Evolutionary conservation across 2,329 filamentous ascomycete genomes (phyloP).

Genomic region (Pyrenophora seminiperda): DNA sequence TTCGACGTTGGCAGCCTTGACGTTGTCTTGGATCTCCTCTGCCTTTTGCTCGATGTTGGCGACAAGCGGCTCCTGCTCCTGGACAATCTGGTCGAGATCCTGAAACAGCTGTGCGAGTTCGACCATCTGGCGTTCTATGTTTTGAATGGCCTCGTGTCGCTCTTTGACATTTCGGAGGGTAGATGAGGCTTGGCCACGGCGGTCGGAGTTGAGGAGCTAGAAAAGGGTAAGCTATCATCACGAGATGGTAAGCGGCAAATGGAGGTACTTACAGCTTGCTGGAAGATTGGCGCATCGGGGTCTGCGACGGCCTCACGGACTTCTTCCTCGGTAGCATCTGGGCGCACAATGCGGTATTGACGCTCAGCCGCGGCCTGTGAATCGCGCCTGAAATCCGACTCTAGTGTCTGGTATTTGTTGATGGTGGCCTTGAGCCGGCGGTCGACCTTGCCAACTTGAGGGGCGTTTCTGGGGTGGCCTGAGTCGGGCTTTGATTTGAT

Average conservation of each 20-base stretch:
- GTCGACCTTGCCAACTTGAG: constrained; percentile 82
- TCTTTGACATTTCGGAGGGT: constrained; percentile 80
- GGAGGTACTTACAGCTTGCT: constrained; percentile 65
- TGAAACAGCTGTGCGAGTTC: constrained; percentile 87
- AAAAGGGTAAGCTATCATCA: constrained; percentile 17
- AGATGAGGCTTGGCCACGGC: constrained; percentile 78
- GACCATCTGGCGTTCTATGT: constrained; percentile 89
- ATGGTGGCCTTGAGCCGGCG: constrained; percentile 80
- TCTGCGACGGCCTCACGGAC: constrained; percentile 78
- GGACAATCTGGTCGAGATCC: constrained; percentile 82
- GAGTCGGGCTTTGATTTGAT: constrained; percentile 84
- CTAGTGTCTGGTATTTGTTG: constrained; percentile 78
- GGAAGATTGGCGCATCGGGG: constrained; percentile 79
- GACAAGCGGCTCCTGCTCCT: constrained; percentile 83
- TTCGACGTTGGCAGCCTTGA: constrained; percentile 83
- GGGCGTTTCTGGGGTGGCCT: constrained; percentile 71
- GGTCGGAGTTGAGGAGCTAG: constrained; percentile 76
- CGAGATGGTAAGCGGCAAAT: neutral
- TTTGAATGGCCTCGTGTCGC: constrained; percentile 84
- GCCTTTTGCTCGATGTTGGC: constrained; percentile 83
- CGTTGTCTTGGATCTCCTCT: constrained; percentile 82
- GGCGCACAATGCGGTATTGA: constrained; percentile 87
- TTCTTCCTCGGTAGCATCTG: constrained; percentile 78
- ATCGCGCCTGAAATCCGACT: constrained; percentile 78
- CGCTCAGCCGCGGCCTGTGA: constrained; percentile 83